phyloP scores from a whole-genome alignment of 2,329 filamentous ascomycete species.

The Colletotrichum nymphaeae region DNA sequence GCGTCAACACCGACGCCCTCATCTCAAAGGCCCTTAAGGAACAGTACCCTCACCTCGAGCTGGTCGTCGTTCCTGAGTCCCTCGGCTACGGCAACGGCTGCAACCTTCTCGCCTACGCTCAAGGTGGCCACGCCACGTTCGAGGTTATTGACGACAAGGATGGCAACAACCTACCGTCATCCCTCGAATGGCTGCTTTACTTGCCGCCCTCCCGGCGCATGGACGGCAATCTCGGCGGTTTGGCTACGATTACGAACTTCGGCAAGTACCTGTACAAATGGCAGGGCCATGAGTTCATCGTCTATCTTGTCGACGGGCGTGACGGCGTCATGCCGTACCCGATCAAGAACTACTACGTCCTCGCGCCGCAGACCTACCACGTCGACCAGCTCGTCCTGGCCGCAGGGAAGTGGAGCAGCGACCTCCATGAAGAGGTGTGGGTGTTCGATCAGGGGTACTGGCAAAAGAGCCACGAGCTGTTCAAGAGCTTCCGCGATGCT shows the following conservation, averaged over 20 bases:
- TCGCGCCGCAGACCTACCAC: slow-evolving; percentile 45
- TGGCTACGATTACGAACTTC: slow-evolving; percentile 48
- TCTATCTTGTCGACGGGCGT: slow-evolving; percentile 55
- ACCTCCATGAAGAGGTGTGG: slow-evolving; percentile 73
- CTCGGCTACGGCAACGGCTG: slow-evolving; percentile 34
- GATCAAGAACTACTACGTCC: slow-evolving; percentile 51
- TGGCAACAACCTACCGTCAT: slow-evolving; percentile 44
- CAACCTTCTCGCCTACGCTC: slow-evolving; percentile 56
- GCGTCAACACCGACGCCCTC: slow-evolving; percentile 56
- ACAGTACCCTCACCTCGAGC: slow-evolving; percentile 55
- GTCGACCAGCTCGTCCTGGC: slow-evolving; percentile 65
- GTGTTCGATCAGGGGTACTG: slow-evolving; percentile 74
- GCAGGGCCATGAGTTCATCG: slow-evolving; percentile 53
- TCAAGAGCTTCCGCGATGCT: slow-evolving; percentile 63
- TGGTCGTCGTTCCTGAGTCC: slow-evolving; percentile 49
- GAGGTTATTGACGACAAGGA: slow-evolving; percentile 43
- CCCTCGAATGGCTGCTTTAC: slow-evolving; percentile 53
- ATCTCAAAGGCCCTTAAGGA: slow-evolving; percentile 52
- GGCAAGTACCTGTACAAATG: slow-evolving; percentile 57
- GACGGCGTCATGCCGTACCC: slow-evolving; percentile 50
- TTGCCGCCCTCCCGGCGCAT: slow-evolving; percentile 53
- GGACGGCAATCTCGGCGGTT: slow-evolving; percentile 48
- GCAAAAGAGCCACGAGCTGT: slow-evolving; percentile 72
- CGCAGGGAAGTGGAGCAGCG: slow-evolving; percentile 63
- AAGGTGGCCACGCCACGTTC: slow-evolving; percentile 50